Conservation (phyloP, 495 filamentous ascomycete species). For the Podospora bellae-mahoneyi region DNA sequence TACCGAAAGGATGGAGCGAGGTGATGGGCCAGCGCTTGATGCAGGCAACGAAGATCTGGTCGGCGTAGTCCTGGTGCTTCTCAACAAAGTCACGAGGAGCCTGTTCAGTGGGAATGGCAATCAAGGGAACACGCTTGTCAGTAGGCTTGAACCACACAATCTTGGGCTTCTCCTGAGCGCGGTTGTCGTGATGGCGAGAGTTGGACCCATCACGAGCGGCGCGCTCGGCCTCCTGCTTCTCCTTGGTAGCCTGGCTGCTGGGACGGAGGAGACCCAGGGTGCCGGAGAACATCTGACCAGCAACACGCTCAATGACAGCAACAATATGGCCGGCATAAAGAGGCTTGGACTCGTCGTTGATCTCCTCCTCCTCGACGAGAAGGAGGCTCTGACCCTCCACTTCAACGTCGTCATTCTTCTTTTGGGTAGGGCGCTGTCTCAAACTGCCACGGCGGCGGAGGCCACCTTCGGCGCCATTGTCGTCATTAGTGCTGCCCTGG, state of each 20-base stretch:
- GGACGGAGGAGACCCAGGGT: conserved; percentile 89
- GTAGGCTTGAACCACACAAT: conserved; percentile 99
- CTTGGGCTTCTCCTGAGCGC: conserved; percentile 95
- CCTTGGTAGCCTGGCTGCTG: conserved; percentile 98
- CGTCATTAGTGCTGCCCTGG: conserved; percentile 64
- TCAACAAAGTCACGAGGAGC: conserved; percentile 97
- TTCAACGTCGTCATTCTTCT: conserved; percentile 99
- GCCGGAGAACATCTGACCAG: conserved; percentile 98
- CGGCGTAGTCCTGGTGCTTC: conserved; percentile 95
- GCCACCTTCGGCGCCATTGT: conserved; percentile 71
- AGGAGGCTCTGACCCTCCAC: conserved; percentile 96
- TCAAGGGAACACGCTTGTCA: conserved; percentile 95
- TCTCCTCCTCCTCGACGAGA: conserved; percentile 96
- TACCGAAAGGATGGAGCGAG: conserved; percentile 97
- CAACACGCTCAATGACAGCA: conserved; percentile 92
- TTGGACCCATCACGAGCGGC: conserved; percentile 79
- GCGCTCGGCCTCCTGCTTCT: conserved; percentile 97
- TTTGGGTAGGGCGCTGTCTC: conserved; percentile 93
- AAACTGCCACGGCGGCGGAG: conserved; percentile 91
- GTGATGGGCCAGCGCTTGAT: conserved; percentile 99
- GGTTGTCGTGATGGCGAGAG: conserved; percentile 68
- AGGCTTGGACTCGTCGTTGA: conserved; percentile 96
- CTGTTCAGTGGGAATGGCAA: conserved; percentile 97
- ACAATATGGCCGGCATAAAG: conserved; percentile 96
- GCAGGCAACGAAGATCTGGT: conserved; percentile 96